These are phyloP conservation scores for Canna indica DNA, from an alignment of 176 grass and related monocot species.

Conservation along the genomic window DNA sequence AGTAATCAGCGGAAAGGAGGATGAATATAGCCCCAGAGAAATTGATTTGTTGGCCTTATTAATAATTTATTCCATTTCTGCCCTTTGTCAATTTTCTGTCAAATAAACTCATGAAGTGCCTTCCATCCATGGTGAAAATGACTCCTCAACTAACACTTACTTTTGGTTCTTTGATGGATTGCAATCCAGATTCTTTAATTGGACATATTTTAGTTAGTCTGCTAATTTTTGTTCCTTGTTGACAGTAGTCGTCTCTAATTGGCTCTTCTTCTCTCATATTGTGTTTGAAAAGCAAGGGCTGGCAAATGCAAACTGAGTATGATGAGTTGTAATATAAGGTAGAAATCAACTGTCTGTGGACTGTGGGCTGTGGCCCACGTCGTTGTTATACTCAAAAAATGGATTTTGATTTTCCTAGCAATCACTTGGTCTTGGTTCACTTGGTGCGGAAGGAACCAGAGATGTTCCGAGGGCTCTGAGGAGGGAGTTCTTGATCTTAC, in stretches of 20 bases:
- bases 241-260: not conserved
- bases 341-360: not conserved
- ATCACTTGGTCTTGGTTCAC: no score
- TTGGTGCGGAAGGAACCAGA: no score
- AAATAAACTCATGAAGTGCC: not conserved
- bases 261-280: not conserved
- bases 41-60: not conserved
- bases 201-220: not conserved
- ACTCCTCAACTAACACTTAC: not conserved
- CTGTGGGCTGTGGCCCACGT: not conserved
- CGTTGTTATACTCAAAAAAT: not conserved
- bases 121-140: not conserved
- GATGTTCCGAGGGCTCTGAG: no score
- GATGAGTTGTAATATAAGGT: not conserved
- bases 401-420: not conserved
- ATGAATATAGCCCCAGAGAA: not conserved
- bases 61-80: not conserved
- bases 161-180: not conserved
- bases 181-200: not conserved
- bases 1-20: not conserved
- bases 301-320: not conserved
- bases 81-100: not conserved
- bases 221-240: not conserved
- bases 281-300: not conserved
- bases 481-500: no score